Conservation (phyloP, 768 basidiomycete species). For the Coprinopsis sp. region DNA sequence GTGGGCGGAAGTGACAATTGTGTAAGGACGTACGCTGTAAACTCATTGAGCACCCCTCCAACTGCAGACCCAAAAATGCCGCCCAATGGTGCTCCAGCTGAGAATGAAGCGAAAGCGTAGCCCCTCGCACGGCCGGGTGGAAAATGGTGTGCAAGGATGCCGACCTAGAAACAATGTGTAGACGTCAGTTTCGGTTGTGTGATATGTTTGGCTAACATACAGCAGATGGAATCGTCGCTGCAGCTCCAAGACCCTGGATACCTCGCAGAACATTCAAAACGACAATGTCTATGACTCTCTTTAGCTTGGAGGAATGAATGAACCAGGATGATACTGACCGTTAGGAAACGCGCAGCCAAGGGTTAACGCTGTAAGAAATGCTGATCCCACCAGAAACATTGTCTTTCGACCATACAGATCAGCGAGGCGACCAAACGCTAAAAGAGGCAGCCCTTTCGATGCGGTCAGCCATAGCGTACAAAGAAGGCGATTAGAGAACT, state of each 20-base stretch:
- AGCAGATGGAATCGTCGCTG: conserved; percentile 69
- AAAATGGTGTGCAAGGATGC: conserved; percentile 79
- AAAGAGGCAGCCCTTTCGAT: conserved; percentile 66
- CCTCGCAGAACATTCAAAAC: conserved; percentile 70
- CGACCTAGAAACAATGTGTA: conserved; percentile 52
- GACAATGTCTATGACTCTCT: conserved; percentile 35
- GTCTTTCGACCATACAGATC: conserved; percentile 75
- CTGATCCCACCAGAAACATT: conserved; percentile 58
- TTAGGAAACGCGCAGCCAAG: conserved; percentile 62
- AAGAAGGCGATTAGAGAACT: conserved; percentile 1
- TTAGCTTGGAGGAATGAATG: background rate
- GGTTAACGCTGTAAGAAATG: conserved; percentile 49
- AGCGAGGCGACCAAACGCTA: conserved; percentile 74
- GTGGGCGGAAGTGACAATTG: background rate
- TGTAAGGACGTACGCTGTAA: conserved; percentile 33
- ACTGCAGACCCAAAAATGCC: conserved; percentile 64
- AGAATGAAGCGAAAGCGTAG: conserved; percentile 76
- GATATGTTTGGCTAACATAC: no score
- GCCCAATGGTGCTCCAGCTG: conserved; percentile 82
- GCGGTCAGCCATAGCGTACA: background rate
- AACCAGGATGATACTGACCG: conserved; percentile 33
- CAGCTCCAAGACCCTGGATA: conserved; percentile 75
- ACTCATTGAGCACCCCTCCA: conserved; percentile 67
- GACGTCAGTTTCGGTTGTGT: background rate
- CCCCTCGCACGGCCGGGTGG: conserved; percentile 62